Evolutionary conservation across 768 basidiomycete species (phyloP).

Genomic region (Termitomyces sp.): DNA sequence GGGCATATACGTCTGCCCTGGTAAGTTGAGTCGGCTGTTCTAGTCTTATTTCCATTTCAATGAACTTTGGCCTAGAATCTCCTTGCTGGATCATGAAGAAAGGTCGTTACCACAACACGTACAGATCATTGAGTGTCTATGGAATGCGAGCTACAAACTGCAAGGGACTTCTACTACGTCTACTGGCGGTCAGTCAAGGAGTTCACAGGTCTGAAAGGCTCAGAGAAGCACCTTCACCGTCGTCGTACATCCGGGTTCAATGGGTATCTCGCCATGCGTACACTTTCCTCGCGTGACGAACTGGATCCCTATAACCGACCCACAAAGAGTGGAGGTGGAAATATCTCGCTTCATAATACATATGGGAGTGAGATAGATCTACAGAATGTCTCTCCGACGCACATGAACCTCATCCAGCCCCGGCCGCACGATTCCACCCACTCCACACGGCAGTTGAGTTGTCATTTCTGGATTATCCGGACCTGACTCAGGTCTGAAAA

Average conservation of each 20-base stretch:
- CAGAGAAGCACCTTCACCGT: no score
- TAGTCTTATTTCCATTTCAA: not conserved
- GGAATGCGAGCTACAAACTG: constrained; percentile 71
- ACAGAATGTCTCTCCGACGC: no score
- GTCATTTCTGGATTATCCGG: no score
- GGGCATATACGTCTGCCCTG: constrained; percentile 57
- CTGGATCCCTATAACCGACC: not conserved
- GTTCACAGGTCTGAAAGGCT: constrained; percentile 49
- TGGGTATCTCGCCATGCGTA: no score
- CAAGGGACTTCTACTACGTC: constrained; percentile 76
- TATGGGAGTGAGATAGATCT: no score
- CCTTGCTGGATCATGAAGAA: constrained; percentile 87
- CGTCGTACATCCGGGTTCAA: no score
- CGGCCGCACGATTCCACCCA: no score
- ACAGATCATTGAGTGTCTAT: constrained; percentile 61
- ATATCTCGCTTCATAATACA: no score
- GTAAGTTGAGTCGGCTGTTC: constrained; percentile 17
- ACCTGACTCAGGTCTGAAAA: no score
- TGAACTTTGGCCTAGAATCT: constrained; percentile 44
- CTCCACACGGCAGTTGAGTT: no score
- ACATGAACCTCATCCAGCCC: no score
- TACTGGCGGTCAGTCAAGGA: constrained; percentile 70
- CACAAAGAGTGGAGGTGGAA: not conserved
- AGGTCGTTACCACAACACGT: constrained; percentile 68
- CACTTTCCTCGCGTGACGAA: not conserved